These are phyloP conservation scores for Penicillium sp. DNA, from an alignment of 2,329 filamentous ascomycete genomes.

Conservation along the genomic window DNA sequence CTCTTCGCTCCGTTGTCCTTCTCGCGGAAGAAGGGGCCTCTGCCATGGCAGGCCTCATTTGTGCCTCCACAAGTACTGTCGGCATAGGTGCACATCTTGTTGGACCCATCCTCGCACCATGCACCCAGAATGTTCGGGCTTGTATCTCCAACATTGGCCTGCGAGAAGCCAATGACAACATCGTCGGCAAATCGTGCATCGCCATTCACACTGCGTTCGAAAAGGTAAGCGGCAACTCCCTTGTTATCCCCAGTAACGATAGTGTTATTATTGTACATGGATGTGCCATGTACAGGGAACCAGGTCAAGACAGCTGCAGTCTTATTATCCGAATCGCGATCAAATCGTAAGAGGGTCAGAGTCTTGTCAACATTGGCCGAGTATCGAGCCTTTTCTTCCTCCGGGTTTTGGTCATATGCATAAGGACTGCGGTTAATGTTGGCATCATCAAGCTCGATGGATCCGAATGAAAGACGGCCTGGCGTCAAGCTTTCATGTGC, in stretches of 20 bases:
- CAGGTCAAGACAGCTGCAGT: conserved; percentile 80
- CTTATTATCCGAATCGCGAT: conserved; percentile 69
- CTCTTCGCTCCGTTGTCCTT: conserved; percentile 49
- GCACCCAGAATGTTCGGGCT: conserved; percentile 84
- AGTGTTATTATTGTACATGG: conserved; percentile 87
- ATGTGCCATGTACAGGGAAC: conserved; percentile 91
- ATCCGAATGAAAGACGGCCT: conserved; percentile 70
- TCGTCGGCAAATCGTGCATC: conserved; percentile 57
- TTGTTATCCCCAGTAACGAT: conserved; percentile 94
- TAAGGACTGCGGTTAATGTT: conserved; percentile 89
- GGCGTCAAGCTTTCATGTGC: conserved; percentile 70
- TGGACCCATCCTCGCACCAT: conserved; percentile 83
- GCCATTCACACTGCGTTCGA: conserved; percentile 67
- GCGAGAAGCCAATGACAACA: conserved; percentile 90
- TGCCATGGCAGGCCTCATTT: conserved; percentile 45
- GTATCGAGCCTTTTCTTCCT: conserved; percentile 70
- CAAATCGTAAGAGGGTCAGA: conserved; percentile 76
- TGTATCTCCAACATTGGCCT: conserved; percentile 87
- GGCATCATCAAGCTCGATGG: conserved; percentile 67
- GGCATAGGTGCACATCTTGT: conserved; percentile 52
- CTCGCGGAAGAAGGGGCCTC: conserved; percentile 46
- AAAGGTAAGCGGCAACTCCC: conserved; percentile 80
- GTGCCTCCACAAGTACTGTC: conserved; percentile 72
- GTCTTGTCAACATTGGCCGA: conserved; percentile 66
- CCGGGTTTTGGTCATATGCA: conserved; percentile 83